A percentile compares a stretch with the other conserved stretches of the same genome.
Evolutionary conservation across 2,329 filamentous ascomycete genomes (phyloP).

Genomic region (Kalaharituber pfeilii): DNA sequence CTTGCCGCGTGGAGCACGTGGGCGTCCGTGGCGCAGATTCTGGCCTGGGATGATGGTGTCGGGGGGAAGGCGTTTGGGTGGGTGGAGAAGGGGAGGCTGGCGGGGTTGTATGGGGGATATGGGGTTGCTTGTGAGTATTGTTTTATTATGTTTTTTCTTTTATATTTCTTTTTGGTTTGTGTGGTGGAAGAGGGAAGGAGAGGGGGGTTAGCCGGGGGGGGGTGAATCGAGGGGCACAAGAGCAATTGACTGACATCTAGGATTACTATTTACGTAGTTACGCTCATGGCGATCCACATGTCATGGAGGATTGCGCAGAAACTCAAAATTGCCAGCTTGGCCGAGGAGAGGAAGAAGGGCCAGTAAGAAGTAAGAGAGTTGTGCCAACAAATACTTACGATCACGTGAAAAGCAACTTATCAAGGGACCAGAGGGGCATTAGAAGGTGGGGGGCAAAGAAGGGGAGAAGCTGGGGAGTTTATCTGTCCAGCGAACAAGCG

Average conservation of each 20-base stretch:
- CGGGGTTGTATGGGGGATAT: constrained; percentile 16
- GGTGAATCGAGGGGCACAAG: too few relatives aligned
- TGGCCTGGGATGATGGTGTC: constrained; percentile 3
- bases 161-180: background rate
- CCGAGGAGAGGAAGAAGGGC: background rate
- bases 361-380: background rate
- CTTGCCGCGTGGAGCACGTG: constrained; percentile 8
- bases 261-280: constrained; percentile 13
- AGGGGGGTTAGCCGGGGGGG: background rate
- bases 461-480: too few relatives aligned
- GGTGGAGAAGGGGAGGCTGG: constrained; percentile 9
- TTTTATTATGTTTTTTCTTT: background rate
- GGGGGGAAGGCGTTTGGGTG: constrained; percentile 5
- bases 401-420: too few relatives aligned
- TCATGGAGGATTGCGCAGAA: background rate
- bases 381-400: too few relatives aligned
- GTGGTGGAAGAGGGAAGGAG: background rate
- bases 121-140: constrained; percentile 13
- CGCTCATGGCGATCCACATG: constrained; percentile 5
- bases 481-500: too few relatives aligned
- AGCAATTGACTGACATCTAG: too few relatives aligned
- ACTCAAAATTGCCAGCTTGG: background rate
- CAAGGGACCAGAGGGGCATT: too few relatives aligned
- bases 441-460: too few relatives aligned
- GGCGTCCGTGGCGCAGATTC: constrained; percentile 10